Base-by-base conservation (phyloP, 83 land plant genomes). In the Picea abies region DNA sequence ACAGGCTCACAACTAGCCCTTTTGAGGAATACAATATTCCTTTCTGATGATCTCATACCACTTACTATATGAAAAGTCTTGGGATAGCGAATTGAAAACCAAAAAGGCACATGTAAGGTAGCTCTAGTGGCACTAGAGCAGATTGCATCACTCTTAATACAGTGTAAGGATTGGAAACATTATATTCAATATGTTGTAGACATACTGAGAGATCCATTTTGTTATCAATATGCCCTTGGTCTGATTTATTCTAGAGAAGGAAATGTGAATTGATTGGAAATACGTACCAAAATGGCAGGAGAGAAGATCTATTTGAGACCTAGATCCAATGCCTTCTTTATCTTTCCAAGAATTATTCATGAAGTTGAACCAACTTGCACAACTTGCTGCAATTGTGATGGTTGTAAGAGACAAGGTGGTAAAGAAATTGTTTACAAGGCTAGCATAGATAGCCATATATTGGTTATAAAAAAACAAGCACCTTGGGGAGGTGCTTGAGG, bases 321-420 rank as follows among this genome's bases (percentile, higher is more conserved):
- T 47, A 47, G 49, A 47, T 47, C 49, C 49, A 8, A 47, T 47
- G 49, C 49, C 9, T 68, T 96, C 96, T 60, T 85, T 87, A 76
- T 90, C 96, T 49, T 96, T 97, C 84, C 97, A 98, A 96, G 92
- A 90, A 68, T 86, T 97, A 83, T 95, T 93, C 86, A 83, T 84
- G 72, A 96, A 89, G 83, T 75, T 97, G 63, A 92, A 91, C 76
- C 90, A 91, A 71, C 79, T 97, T 70, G 93, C 90, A 68, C 90
- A 91, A 80, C 90, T 90, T 41, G 94, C 94, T 65, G 89, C 90
- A 69, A 95, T 91, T 84, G 93, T 97, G 62, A 76, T 97, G 64
- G 82, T 90, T 65, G 98, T 93, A 73, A 96, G 49, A 80, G 99
- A 97, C 49, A 96, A 95, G 82, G 67, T 94, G 72, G 94, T 91